Conservation (phyloP, 2,329 filamentous ascomycete genomes). For the Penicillium sp. region DNA sequence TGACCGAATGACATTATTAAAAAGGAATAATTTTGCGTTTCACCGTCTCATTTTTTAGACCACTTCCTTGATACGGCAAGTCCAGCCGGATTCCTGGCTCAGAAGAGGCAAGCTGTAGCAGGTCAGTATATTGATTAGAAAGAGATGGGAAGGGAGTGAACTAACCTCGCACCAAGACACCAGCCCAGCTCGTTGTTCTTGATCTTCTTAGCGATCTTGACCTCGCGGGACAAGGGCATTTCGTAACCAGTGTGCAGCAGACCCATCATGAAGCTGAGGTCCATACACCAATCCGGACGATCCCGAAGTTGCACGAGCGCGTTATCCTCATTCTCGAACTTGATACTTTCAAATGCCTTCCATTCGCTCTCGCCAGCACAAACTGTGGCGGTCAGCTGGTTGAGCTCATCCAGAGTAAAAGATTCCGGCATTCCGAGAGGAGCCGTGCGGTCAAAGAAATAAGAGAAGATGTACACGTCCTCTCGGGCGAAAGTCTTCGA, state of each 20-base stretch:
- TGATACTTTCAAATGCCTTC: conserved; percentile 72
- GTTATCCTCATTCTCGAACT: conserved; percentile 69
- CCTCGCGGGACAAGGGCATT: conserved; percentile 93
- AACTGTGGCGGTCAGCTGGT: conserved; percentile 78
- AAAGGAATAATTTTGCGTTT: conserved; percentile 16
- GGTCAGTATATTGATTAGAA: conserved; percentile 22
- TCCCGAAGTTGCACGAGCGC: conserved; percentile 77
- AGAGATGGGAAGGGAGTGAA: not conserved
- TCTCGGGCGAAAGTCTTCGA: conserved; percentile 88
- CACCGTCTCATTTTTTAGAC: conserved; percentile 44
- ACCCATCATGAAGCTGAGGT: conserved; percentile 94
- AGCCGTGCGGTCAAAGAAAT: conserved; percentile 94
- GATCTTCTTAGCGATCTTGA: conserved; percentile 98
- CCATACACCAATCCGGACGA: conserved; percentile 87
- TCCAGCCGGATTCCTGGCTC: conserved; percentile 78
- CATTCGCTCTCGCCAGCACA: conserved; percentile 75
- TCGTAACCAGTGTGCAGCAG: conserved; percentile 94
- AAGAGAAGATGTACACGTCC: conserved; percentile 94
- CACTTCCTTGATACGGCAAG: conserved; percentile 78
- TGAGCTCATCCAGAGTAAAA: conserved; percentile 87
- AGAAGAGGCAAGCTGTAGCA: conserved; percentile 72
- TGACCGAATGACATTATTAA: conserved; percentile 23
- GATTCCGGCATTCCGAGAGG: conserved; percentile 97
- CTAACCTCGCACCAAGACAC: conserved; percentile 94
- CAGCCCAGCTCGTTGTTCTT: conserved; percentile 95